Percentiles rank a stretch among this genome's conserved stretches.
Evolutionary conservation across 2,329 filamentous ascomycete genomes (phyloP).

Genomic region (Fusarium sp.): DNA sequence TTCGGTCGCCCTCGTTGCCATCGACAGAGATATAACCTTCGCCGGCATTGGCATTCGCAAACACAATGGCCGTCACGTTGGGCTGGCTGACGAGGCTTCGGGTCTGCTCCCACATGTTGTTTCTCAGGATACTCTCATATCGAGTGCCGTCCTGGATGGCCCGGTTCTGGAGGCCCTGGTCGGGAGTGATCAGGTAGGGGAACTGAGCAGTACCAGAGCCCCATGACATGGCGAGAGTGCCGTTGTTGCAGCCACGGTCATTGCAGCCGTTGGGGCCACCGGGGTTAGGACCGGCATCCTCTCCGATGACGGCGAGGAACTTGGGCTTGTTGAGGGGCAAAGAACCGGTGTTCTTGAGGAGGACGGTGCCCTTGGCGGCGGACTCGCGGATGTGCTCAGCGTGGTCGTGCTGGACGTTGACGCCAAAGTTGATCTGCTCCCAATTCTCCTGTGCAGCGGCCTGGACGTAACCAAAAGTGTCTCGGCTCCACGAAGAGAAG

Average conservation of each 20-base stretch:
- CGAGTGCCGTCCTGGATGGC: conserved; percentile 72
- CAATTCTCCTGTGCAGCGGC: conserved; percentile 72
- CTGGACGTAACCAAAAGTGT: conserved; percentile 82
- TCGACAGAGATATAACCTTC: conserved; percentile 90
- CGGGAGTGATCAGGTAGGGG: conserved; percentile 83
- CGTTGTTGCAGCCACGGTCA: conserved; percentile 75
- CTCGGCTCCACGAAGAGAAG: conserved; percentile 89
- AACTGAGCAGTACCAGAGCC: conserved; percentile 82
- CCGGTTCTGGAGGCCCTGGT: conserved; percentile 77
- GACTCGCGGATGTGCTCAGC: conserved; percentile 80
- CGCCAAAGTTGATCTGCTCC: conserved; percentile 82
- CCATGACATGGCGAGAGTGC: conserved; percentile 83
- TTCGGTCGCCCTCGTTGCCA: conserved; percentile 88
- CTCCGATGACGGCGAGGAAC: conserved; percentile 83
- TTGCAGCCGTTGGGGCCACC: conserved; percentile 84
- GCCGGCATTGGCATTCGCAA: conserved; percentile 89
- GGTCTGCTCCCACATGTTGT: conserved; percentile 75
- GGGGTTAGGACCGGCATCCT: conserved; percentile 84
- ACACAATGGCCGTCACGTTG: conserved; percentile 84
- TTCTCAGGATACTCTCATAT: conserved; percentile 78
- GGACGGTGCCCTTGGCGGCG: conserved; percentile 85
- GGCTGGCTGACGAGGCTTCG: conserved; percentile 72
- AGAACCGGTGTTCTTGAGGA: conserved; percentile 87
- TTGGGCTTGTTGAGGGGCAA: conserved; percentile 86
- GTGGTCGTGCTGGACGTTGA: conserved; percentile 88